Evolutionary conservation across 2,329 filamentous ascomycete species (phyloP).

Genomic region (Arthrinium puccinioides): DNA sequence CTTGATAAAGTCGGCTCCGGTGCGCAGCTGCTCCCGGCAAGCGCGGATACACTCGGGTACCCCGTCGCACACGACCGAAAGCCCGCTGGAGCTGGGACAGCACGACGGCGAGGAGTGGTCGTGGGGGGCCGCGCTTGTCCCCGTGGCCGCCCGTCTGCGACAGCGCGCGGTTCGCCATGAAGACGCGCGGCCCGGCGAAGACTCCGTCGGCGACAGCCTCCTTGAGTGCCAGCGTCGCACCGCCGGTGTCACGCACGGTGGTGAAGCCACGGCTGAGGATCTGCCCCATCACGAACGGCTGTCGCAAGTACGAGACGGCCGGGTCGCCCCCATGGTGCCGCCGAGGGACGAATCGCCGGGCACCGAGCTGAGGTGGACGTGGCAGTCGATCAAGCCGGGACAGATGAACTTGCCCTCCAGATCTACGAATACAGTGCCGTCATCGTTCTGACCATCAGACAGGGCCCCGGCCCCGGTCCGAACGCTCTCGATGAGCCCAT

Average conservation of each 20-base stretch:
- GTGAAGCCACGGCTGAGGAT: slow-evolving; percentile 48
- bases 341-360: slow-evolving; percentile 13
- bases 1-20: slow-evolving; percentile 48
- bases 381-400: slow-evolving; percentile 12
- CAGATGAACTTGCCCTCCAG: slow-evolving; percentile 8
- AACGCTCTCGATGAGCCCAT: slow-evolving; percentile 11
- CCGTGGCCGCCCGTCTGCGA: slow-evolving; percentile 46
- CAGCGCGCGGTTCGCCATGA: slow-evolving; percentile 41
- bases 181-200: slow-evolving; percentile 39
- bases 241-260: slow-evolving; percentile 43
- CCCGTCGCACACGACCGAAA: slow-evolving; percentile 39
- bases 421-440: slow-evolving; percentile 6
- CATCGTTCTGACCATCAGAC: slow-evolving; percentile 13
- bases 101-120: slow-evolving; percentile 28
- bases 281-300: slow-evolving; percentile 33
- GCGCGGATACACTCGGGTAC: slow-evolving; percentile 40
- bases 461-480: slow-evolving; percentile 1
- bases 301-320: slow-evolving; percentile 26
- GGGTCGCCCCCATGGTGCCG: slow-evolving; percentile 12
- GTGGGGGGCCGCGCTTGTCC: slow-evolving; percentile 34
- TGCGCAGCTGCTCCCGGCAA: slow-evolving; percentile 40
- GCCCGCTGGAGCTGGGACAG: slow-evolving; percentile 33
- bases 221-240: slow-evolving; percentile 38
- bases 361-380: slow-evolving; percentile 15
- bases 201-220: slow-evolving; percentile 42